Evolutionary conservation across 2,329 filamentous ascomycete species (phyloP).

Genomic region (Verticillium klebahnii): DNA sequence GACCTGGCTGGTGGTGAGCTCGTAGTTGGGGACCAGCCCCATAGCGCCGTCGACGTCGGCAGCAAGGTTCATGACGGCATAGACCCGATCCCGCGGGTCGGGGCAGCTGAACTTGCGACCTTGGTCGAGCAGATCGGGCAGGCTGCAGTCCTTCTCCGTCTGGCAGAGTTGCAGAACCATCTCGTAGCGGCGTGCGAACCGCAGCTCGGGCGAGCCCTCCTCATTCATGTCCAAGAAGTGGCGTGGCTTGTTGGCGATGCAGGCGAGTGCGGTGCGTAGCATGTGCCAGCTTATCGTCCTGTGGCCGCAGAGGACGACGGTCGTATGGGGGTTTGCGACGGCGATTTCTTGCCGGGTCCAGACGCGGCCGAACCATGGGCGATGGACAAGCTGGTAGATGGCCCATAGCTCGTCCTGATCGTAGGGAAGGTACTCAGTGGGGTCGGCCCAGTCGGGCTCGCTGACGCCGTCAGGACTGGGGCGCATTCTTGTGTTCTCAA

Average conservation of each 20-base stretch:
- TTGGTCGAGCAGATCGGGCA: constrained; percentile 2
- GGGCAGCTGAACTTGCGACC: constrained; percentile 10
- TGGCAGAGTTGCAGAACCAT: not conserved
- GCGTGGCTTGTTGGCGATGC: constrained; percentile 2
- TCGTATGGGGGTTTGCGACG: not conserved
- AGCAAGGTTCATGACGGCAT: constrained; percentile 9
- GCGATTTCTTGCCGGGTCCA: constrained; percentile 1
- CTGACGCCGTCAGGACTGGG: not conserved
- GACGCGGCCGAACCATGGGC: constrained; percentile 1
- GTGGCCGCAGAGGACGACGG: not conserved
- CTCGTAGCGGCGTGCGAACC: constrained; percentile 2
- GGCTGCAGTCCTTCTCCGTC: not conserved
- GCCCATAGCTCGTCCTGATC: constrained; percentile 4
- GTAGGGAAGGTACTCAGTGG: constrained; percentile 1
- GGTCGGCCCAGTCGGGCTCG: not conserved
- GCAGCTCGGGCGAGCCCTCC: constrained; percentile 1
- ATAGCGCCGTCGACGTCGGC: constrained; percentile 9
- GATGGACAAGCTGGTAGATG: constrained; percentile 3
- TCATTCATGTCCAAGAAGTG: not conserved
- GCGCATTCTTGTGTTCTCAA: constrained; percentile 1
- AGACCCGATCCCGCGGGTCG: constrained; percentile 11
- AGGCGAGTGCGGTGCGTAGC: constrained; percentile 1
- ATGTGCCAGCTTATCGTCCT: constrained; percentile 1
- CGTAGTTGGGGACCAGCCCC: constrained; percentile 6
- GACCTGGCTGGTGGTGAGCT: not conserved